A percentile compares a stretch with the other conserved stretches of the same genome.
phyloP scores from a whole-genome alignment of 805 yeast genomes.

The Starmerella bombi region DNA sequence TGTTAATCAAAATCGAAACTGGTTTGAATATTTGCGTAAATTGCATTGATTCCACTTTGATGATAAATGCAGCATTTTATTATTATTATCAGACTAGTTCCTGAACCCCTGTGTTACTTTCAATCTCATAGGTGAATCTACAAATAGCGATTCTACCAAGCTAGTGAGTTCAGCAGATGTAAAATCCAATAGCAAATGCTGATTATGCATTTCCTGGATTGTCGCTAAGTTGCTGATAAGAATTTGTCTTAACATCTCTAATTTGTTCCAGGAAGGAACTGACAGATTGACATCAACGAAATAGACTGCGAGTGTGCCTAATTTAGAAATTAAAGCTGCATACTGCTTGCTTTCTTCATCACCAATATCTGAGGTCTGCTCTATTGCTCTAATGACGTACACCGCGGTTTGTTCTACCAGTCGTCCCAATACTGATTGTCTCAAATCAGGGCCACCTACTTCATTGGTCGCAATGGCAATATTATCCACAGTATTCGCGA shows the following conservation, averaged over 20 bases:
- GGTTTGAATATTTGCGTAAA: too few species aligned
- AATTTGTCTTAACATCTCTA: conserved; percentile 26
- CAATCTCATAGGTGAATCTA: conserved; percentile 25
- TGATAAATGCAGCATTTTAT: too few species aligned
- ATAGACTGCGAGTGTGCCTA: conserved; percentile 14
- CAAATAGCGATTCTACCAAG: conserved; percentile 27
- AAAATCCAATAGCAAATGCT: conserved; percentile 26
- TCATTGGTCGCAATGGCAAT: conserved; percentile 14
- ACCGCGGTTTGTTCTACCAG: conserved; percentile 29
- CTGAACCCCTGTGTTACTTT: conserved; percentile 9
- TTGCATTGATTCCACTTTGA: too few species aligned
- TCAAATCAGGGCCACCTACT: conserved; percentile 17
- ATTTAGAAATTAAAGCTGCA: conserved; percentile 9
- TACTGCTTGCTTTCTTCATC: conserved; percentile 21
- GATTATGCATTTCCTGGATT: conserved; percentile 23
- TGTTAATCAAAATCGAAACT: too few species aligned
- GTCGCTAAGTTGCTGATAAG: conserved; percentile 25
- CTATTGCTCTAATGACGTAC: conserved; percentile 17
- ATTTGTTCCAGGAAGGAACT: conserved; percentile 30
- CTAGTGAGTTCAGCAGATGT: conserved; percentile 23
- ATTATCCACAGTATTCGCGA: conserved; percentile 6
- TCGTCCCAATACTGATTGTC: conserved; percentile 14
- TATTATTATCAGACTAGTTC: background rate
- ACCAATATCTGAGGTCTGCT: conserved; percentile 23
- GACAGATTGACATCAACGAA: conserved; percentile 13